A percentile compares a stretch with the other conserved stretches of the same genome.
Evolutionary conservation across 257 asterid species (phyloP).

Genomic region (Plantago major): DNA sequence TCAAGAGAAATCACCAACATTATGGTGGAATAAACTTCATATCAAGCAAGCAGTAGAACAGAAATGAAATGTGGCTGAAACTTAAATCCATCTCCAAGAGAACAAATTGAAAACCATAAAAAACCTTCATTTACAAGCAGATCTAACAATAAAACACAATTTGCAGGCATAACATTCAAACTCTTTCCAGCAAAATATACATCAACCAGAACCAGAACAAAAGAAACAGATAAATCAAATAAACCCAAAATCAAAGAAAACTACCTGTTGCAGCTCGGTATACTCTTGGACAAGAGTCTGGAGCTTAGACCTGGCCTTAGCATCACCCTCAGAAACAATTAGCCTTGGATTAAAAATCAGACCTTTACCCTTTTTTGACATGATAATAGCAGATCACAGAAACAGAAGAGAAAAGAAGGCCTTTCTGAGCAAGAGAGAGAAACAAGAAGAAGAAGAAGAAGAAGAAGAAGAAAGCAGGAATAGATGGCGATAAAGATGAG

Average conservation of each 20-base stretch:
- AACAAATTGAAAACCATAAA: background rate
- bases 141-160: background rate
- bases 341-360: slow-evolving; percentile 29
- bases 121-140: background rate
- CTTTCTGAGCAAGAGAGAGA: slow-evolving; percentile 12
- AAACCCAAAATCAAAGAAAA: background rate
- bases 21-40: too few relatives aligned
- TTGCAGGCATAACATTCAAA: background rate
- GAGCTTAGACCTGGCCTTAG: slow-evolving; percentile 46
- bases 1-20: too few relatives aligned
- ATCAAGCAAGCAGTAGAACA: background rate
- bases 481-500: slow-evolving; percentile 21
- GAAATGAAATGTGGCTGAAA: background rate
- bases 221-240: slow-evolving; percentile 8
- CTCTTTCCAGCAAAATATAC: background rate
- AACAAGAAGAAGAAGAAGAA: slow-evolving; percentile 13
- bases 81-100: background rate
- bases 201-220: background rate
- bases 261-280: slow-evolving; percentile 62
- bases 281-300: slow-evolving; percentile 62
- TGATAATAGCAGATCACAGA: slow-evolving; percentile 30
- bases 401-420: slow-evolving; percentile 10
- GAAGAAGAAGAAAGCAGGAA: background rate
- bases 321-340: slow-evolving; percentile 29
- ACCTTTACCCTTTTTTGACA: slow-evolving; percentile 53